Conservation (phyloP, 2,329 filamentous ascomycete species). For the Verticillium zaregamsianum region DNA sequence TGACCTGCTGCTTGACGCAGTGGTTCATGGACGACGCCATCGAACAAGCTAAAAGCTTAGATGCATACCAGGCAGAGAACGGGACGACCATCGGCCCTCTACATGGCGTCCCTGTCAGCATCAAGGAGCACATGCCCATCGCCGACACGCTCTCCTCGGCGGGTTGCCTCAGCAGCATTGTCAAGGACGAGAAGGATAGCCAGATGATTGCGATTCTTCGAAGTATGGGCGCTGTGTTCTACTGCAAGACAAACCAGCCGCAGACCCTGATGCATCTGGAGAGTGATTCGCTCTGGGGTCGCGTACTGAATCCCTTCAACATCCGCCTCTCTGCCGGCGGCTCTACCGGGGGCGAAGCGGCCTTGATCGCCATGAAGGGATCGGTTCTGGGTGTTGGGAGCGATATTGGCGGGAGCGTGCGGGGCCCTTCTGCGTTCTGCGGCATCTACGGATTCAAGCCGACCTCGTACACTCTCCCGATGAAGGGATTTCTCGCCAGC, state of each 20-base stretch:
- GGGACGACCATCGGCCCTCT: constrained; percentile 48
- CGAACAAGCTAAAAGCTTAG: constrained; percentile 26
- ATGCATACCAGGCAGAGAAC: constrained; percentile 25
- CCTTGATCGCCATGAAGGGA: constrained; percentile 33
- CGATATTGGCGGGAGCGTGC: constrained; percentile 36
- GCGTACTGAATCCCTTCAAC: constrained; percentile 56
- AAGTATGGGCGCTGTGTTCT: constrained; percentile 56
- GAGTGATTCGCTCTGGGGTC: constrained; percentile 53
- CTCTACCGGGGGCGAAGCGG: constrained; percentile 53
- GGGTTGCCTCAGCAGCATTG: constrained; percentile 48
- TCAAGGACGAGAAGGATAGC: constrained; percentile 46
- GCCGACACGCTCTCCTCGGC: constrained; percentile 41
- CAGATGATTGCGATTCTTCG: constrained; percentile 54
- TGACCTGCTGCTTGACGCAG: constrained; percentile 30
- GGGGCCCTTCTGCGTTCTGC: constrained; percentile 29
- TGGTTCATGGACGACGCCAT: constrained; percentile 38
- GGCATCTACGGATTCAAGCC: constrained; percentile 24
- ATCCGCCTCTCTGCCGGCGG: constrained; percentile 57
- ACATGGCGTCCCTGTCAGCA: constrained; percentile 44
- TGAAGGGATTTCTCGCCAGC: constrained; percentile 16
- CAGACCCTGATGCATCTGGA: constrained; percentile 41
- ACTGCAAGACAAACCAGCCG: constrained; percentile 67
- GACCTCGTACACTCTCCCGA: constrained; percentile 16
- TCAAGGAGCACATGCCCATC: constrained; percentile 48
- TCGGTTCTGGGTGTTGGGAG: constrained; percentile 34